phyloP scores from a whole-genome alignment of 176 grass and related monocot species.

The Avena atlantica region DNA sequence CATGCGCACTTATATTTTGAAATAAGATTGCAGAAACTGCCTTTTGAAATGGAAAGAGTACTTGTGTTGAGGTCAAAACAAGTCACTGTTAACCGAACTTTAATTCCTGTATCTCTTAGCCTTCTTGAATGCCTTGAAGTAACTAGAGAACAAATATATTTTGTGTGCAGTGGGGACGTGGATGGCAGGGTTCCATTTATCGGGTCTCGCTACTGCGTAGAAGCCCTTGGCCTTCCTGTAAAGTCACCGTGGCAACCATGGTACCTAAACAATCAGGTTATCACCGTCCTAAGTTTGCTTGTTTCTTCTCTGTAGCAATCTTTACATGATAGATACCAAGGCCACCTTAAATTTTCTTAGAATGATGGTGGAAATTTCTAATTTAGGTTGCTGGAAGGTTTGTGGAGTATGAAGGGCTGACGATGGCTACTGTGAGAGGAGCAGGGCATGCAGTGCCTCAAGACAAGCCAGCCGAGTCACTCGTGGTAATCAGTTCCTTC shows the following conservation, averaged over 20 bases:
- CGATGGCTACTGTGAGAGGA: slow-evolving; percentile 87
- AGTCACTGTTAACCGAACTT: neutral
- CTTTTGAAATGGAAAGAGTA: neutral
- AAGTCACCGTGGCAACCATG: slow-evolving; percentile 75
- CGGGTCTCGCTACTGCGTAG: slow-evolving; percentile 79
- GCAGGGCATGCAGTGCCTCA: slow-evolving; percentile 86
- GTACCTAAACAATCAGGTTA: slow-evolving; percentile 78
- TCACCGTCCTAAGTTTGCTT: neutral
- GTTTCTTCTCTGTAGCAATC: too few species aligned
- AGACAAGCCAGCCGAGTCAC: slow-evolving; percentile 80
- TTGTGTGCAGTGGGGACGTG: slow-evolving; percentile 66
- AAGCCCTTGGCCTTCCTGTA: slow-evolving; percentile 69
- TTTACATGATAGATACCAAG: neutral
- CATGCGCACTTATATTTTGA: neutral
- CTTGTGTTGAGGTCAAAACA: neutral
- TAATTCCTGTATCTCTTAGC: neutral
- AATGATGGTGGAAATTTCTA: neutral
- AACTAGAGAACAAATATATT: neutral
- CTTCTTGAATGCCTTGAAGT: neutral
- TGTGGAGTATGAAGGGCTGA: slow-evolving; percentile 75
- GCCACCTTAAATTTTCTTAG: neutral
- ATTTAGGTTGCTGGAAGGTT: slow-evolving; percentile 86
- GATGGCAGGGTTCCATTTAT: slow-evolving; percentile 87
- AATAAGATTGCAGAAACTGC: neutral
- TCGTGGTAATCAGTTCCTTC: slow-evolving; percentile 76